Percentiles rank a stretch among this genome's conserved stretches.
Conservation (phyloP, 768 basidiomycete species). For the Stropharia rugosoannulata region DNA sequence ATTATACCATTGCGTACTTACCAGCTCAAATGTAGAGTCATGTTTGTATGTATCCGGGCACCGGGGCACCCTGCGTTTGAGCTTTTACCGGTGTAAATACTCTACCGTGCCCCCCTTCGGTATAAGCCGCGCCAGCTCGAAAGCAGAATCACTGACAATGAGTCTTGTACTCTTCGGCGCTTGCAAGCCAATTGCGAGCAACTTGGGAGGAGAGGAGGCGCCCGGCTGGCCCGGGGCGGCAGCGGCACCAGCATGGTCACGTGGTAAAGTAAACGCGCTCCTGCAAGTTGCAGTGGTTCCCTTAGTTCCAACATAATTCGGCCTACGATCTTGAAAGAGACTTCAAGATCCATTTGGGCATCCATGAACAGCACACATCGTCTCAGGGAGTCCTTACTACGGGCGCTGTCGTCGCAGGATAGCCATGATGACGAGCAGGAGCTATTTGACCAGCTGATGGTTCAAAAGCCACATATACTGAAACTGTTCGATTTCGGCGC, state of each 20-base stretch:
- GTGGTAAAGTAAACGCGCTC: neutral
- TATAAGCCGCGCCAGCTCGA: too few relatives aligned
- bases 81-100: too few relatives aligned
- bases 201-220: too few relatives aligned
- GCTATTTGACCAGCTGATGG: constrained; percentile 72
- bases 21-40: too few relatives aligned
- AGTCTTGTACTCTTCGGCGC: too few relatives aligned
- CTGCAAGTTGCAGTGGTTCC: neutral
- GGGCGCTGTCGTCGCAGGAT: constrained; percentile 44
- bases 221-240: too few relatives aligned
- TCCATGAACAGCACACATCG: constrained; percentile 60
- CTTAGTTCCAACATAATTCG: neutral
- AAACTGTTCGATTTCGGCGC: constrained; percentile 66
- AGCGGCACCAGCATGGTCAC: neutral
- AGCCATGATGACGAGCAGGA: constrained; percentile 62
- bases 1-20: neutral
- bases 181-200: too few relatives aligned
- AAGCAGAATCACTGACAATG: too few relatives aligned
- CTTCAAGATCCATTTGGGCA: constrained; percentile 5
- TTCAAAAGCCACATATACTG: constrained; percentile 62
- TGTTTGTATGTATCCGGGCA: neutral
- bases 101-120: too few relatives aligned
- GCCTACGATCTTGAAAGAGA: constrained; percentile 8
- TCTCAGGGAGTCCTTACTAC: constrained; percentile 52
- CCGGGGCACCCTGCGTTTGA: too few relatives aligned